These are phyloP conservation scores for Sclerotinia trifoliorum DNA, from an alignment of 2,329 filamentous ascomycete genomes.

Conservation along the genomic window DNA sequence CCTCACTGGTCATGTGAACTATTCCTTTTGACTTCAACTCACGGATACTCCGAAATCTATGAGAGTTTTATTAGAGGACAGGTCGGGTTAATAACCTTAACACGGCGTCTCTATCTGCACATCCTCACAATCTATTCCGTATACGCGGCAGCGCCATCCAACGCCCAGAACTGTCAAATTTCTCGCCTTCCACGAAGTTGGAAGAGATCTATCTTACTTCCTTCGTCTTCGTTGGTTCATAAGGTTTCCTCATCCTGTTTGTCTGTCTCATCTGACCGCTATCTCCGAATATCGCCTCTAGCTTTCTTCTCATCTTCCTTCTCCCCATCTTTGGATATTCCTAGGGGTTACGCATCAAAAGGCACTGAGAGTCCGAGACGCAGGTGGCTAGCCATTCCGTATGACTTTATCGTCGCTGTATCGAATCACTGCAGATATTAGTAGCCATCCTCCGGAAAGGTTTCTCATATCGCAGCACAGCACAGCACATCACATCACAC, in stretches of 20 bases:
- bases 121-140: neutral
- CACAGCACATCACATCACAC: neutral
- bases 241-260: neutral
- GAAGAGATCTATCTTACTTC: neutral
- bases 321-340: neutral
- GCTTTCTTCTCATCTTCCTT: neutral
- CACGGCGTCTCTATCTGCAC: neutral
- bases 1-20: neutral
- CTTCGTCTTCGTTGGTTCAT: neutral
- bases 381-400: neutral
- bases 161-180: neutral
- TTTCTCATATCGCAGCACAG: neutral
- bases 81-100: neutral
- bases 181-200: neutral
- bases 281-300: neutral
- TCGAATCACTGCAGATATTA: conserved; percentile 12
- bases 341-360: neutral
- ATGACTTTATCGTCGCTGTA: neutral
- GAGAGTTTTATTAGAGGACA: neutral
- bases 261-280: conserved; percentile 4
- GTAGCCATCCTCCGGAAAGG: neutral
- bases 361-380: neutral
- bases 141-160: neutral
- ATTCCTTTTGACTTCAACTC: neutral
- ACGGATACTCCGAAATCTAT: neutral